Evolutionary conservation across 1,139 yeast genomes (phyloP), one percentile per base, ranked within the genome.

Genomic region (Blastobotrys serpentis): DNA sequence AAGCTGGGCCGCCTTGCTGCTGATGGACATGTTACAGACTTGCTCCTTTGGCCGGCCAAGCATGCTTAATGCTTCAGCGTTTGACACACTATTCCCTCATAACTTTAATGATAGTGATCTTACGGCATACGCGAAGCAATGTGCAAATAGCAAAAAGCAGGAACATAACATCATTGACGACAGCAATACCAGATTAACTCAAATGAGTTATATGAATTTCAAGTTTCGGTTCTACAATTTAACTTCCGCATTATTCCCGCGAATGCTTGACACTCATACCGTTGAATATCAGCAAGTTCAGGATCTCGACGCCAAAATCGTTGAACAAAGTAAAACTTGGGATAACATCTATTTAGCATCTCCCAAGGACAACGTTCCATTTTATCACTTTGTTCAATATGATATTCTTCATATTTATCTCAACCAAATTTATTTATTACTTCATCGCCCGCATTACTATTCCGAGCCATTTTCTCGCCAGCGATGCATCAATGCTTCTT

Each of bases 1-100:
- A 23, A 39, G 42, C 32, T 39, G 42, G 42, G 32, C 44, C 19
- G 36, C 34, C 19, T 14, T 41, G 13, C 18, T 41, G 26, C 37
- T 41, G 23, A 41, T 41, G 44, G 44, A 41, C 23, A 41, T 41
- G 44, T n/a, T 41, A 4, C 22, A 22, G 11, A 41, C 36, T n/a
- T 23, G 23, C 21, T n/a, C 37, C 8, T 41, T 25, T 17, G 33
- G 36, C 14, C 7, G 44, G 4, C 34, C 36, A 4, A 14, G 19
- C 22, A 41, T 41, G 26, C 26, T 41, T 11, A 29, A 17, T 29
- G 4, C 18, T 14, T 8, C 26, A 4, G 6, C 23, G 3, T 36
- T 36, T 11, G 22, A 19, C 25, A 36, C 40, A 5, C 10, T 5
- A 13, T n/a, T 36, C 16, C 40, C 40, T 4, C 40, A 19, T 4